phyloP scores from a whole-genome alignment of 2,329 filamentous ascomycete species.

The Alternaria panax region DNA sequence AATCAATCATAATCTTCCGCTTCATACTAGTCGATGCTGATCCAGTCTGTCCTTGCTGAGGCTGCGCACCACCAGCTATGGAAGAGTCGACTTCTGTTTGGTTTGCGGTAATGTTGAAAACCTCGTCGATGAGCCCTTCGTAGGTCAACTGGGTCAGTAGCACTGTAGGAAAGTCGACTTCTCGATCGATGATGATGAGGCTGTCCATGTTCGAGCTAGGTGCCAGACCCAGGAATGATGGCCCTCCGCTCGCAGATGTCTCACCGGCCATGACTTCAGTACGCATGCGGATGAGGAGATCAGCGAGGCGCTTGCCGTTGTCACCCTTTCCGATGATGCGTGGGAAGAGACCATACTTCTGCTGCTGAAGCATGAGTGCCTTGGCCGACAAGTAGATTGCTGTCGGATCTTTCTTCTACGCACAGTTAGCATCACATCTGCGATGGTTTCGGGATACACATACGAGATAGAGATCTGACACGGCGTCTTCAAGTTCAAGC shows the following conservation, averaged over 20 bases:
- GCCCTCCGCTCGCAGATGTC: conserved; percentile 64
- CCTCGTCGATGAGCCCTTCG: conserved; percentile 92
- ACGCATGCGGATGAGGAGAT: conserved; percentile 88
- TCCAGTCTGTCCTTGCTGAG: conserved; percentile 61
- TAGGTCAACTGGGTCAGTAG: conserved; percentile 96
- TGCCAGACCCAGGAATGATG: conserved; percentile 70
- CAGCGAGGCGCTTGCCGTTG: conserved; percentile 86
- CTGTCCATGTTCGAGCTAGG: conserved; percentile 90
- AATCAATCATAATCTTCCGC: conserved; percentile 87
- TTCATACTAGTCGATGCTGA: conserved; percentile 66
- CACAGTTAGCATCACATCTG: conserved; percentile 29
- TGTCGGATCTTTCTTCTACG: conserved; percentile 81
- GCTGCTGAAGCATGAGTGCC: conserved; percentile 93
- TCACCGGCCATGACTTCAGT: conserved; percentile 86
- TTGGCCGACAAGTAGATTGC: conserved; percentile 88
- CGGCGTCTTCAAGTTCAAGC: conserved; percentile 85
- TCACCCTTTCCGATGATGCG: conserved; percentile 95
- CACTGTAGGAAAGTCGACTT: conserved; percentile 91
- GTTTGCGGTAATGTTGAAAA: conserved; percentile 90
- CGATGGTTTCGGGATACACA: conserved; percentile 22
- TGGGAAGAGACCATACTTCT: conserved; percentile 90
- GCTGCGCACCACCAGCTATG: conserved; percentile 77
- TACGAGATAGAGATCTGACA: conserved; percentile 84
- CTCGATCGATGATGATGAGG: conserved; percentile 92
- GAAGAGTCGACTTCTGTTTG: conserved; percentile 92